Evolutionary conservation across 305 asterid genomes (phyloP), one percentile per base, ranked within the genome.

Genomic region (Ajuga reptans): DNA sequence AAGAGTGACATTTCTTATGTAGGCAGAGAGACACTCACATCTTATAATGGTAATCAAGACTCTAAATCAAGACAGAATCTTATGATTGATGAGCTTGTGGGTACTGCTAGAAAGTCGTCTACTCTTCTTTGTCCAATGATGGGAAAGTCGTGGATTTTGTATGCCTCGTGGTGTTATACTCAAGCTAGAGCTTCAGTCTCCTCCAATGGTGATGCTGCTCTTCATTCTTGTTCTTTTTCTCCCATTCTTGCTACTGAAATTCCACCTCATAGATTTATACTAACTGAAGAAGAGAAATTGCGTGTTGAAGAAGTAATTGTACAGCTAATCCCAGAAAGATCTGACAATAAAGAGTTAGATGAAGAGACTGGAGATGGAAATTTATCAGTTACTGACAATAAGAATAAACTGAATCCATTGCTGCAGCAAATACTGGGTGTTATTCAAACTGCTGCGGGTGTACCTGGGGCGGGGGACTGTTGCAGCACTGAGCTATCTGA

Each of bases 101-200:
- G 97, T 66, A 71, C 84, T 10, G 81, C 89, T 64, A 82, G 84
- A 73, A 88, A 86, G 83, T 72, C 86, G 69, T 85, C 99, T n/a
- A 82, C 96, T 47, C 84, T 67, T 69, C 95, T 94, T 66, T 91
- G 97, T 83, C 98, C 98, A 64, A 77, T 71, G 79, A 86, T 94
- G 91, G 98, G 96, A 63, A 94, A 91, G 84, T 85, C 99, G 14
- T 94, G 98, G 98, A 85, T 94, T 75, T 79, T 84, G 81, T 94
- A 85, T 80, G 99, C 96, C 54, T 89, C 96, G 21, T 94, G 99
- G 99, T 91, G 99, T 81, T 91, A 84, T 75, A 60, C 73, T 75
- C 96, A 86, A 79, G 98, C 97, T 76, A 85, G 66, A 61, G 79
- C 85, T 68, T 84, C 86, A 47, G 72, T 87, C 73, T 71, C 87